phyloP scores from a whole-genome alignment of 2,329 filamentous ascomycete species.

The Beauveria asiatica region DNA sequence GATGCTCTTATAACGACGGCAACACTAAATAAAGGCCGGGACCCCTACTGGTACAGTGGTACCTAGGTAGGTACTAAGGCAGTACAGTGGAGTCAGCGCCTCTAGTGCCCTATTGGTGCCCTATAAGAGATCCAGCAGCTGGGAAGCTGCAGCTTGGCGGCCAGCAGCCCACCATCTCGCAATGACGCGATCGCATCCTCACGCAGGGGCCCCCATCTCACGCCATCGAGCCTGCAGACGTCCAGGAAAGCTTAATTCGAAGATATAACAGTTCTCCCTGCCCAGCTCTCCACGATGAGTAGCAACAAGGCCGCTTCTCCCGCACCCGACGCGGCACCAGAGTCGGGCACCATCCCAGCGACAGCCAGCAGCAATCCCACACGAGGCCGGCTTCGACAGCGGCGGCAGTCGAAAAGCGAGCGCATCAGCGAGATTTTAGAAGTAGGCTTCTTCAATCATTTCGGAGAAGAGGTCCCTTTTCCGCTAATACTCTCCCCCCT shows the following conservation, averaged over 20 bases:
- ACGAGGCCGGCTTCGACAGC: conserved; percentile 16
- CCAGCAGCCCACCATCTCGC: conserved; percentile 1
- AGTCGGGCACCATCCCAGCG: background rate
- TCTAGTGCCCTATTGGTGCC: background rate
- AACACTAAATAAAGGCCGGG: background rate
- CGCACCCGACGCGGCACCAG: background rate
- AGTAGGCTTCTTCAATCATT: conserved; percentile 24
- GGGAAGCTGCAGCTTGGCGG: background rate
- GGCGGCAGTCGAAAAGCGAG: conserved; percentile 27
- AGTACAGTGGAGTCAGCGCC: background rate
- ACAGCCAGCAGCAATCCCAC: background rate
- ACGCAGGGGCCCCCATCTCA: background rate
- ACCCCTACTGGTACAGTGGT: too few relatives aligned
- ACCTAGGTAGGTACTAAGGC: background rate
- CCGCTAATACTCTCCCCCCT: background rate
- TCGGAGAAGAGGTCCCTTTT: background rate
- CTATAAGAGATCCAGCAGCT: background rate
- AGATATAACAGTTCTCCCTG: background rate
- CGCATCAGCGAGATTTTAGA: conserved; percentile 39
- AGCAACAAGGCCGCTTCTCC: background rate
- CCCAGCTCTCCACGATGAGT: background rate
- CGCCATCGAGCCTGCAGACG: background rate
- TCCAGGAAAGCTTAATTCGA: background rate
- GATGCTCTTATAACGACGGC: background rate
- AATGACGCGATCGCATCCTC: conserved; percentile 5